Evolutionary conservation across 495 filamentous ascomycete genomes (phyloP), one percentile per base, ranked within the genome.

Genomic region (Penicillium canescens): DNA sequence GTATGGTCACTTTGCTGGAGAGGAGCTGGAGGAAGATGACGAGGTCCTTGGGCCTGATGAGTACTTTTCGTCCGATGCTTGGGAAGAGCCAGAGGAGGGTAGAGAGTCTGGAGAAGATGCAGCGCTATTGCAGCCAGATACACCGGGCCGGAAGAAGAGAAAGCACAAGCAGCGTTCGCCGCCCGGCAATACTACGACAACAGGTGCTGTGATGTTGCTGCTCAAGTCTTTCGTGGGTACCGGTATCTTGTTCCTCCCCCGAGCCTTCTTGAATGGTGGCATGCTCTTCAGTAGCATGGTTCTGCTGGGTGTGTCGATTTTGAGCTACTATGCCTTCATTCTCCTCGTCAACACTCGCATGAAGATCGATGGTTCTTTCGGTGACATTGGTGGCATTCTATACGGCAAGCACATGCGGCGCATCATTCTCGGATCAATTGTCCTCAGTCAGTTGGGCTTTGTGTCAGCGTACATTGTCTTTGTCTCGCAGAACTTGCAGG

Each of bases 391-490:
- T 47, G 91, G 88, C 18, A 82, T 88, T 40, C 74, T 98, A n/a
- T 98, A 90, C 66, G 94, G 94, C 42, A 88, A 86, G 51, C 88
- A 86, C 78, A 89, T 98, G 88, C 81, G 93, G 54, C 80, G 80
- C 39, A 77, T 96, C 46, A 98, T 98, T 62, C 84, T 97, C 33
- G 75, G 77, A 21, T 97, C 93, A 1, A 93, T 98, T 58, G 91
- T 97, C 28, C 77, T 97, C 58, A 95, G 89, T 65, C 94, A 98
- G 68, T 79, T 98, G 43, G 94, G 94, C 33, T 98, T 98, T 65
- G 89, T 96, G 4, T 86, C 91, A 6, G 94, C 94, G n/a, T 98
- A 98, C 70, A 97, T 96, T 56, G 94, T 98, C 50, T 98, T 98
- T 67, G 96, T 93, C 6, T 88, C 91, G 8, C 90, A 97, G 67